Percentiles rank a stretch among this genome's conserved stretches.
These are phyloP conservation scores for Clonostachys solani DNA, from an alignment of 2,329 filamentous ascomycete species.

Conservation along the genomic window DNA sequence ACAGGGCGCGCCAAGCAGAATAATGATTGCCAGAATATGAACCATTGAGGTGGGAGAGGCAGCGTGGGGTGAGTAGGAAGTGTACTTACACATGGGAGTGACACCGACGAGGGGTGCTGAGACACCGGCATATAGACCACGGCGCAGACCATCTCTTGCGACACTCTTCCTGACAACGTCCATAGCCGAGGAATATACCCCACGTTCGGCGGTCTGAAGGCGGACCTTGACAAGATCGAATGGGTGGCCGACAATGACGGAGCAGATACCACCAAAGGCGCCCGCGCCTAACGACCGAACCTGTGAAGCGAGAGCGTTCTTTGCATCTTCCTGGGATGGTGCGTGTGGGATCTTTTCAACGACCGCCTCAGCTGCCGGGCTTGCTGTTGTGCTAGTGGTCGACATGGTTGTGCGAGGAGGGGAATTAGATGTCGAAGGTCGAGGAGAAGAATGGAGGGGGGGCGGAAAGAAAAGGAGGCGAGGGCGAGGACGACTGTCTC, in stretches of 20 bases:
- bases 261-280: constrained; percentile 89
- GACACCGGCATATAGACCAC: constrained; percentile 94
- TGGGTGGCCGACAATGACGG: constrained; percentile 90
- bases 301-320: constrained; percentile 33
- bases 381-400: constrained; percentile 5
- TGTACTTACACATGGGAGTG: constrained; percentile 91
- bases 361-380: constrained; percentile 15
- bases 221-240: constrained; percentile 98
- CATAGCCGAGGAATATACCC: constrained; percentile 84
- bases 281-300: constrained; percentile 83
- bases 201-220: constrained; percentile 90
- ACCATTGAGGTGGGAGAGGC: neutral
- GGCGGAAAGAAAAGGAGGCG: neutral
- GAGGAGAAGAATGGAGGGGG: neutral
- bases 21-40: constrained; percentile 1
- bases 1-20: neutral
- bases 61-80: neutral
- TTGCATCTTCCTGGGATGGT: constrained; percentile 36
- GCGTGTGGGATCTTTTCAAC: constrained; percentile 39
- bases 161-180: constrained; percentile 90
- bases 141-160: constrained; percentile 73
- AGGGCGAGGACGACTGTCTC: neutral
- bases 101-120: constrained; percentile 92
- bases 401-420: constrained; percentile 8
- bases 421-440: neutral